These are phyloP conservation scores for Hericium erinaceus DNA, from an alignment of 768 basidiomycete genomes.

Conservation along the genomic window DNA sequence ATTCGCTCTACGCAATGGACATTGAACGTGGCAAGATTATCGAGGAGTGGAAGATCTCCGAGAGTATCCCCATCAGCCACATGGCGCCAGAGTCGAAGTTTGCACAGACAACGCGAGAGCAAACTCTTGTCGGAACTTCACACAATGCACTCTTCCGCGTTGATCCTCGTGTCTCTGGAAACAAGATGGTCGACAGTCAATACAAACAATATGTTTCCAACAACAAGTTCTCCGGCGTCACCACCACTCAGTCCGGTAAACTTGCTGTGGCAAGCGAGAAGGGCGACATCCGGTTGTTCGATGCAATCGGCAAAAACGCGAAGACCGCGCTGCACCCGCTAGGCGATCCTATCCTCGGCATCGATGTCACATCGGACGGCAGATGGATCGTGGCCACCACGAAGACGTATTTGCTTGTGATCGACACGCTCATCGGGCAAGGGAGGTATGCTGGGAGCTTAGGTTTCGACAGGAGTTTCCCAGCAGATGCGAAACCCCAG, in stretches of 20 bases:
- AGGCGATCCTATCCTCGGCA: slow-evolving; percentile 89
- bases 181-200: slow-evolving; percentile 88
- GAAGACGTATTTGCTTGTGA: slow-evolving; percentile 85
- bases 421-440: slow-evolving; percentile 91
- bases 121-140: slow-evolving; percentile 89
- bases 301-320: slow-evolving; percentile 95
- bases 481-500: slow-evolving; percentile 86
- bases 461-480: slow-evolving; percentile 94
- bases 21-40: slow-evolving; percentile 92
- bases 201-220: slow-evolving; percentile 95
- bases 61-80: slow-evolving; percentile 76
- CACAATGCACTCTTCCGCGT: slow-evolving; percentile 96
- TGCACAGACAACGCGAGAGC: slow-evolving; percentile 84
- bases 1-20: slow-evolving; percentile 85
- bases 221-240: slow-evolving; percentile 89
- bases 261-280: slow-evolving; percentile 93
- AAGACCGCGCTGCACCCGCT: slow-evolving; percentile 95
- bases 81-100: slow-evolving; percentile 93
- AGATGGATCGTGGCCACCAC: slow-evolving; percentile 95
- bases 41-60: slow-evolving; percentile 98
- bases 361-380: slow-evolving; percentile 91
- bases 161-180: slow-evolving; percentile 88
- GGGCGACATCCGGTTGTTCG: slow-evolving; percentile 92
- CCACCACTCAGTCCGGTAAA: slow-evolving; percentile 80
- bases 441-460: slow-evolving; percentile 74